phyloP scores from a whole-genome alignment of 768 basidiomycete genomes.

The Pisolithus albus region DNA sequence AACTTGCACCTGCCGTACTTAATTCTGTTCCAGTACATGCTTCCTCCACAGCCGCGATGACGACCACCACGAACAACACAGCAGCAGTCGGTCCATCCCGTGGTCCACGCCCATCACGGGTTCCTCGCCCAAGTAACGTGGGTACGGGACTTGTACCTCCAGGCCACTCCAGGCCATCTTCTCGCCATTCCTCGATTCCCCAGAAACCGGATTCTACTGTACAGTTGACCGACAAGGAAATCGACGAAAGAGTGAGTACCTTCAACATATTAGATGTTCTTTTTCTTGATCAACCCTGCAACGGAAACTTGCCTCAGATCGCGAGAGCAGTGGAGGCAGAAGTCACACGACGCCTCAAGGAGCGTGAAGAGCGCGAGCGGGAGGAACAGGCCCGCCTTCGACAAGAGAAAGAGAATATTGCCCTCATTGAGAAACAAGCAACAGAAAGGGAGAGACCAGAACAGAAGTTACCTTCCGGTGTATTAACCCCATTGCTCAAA shows the following conservation, averaged over 20 bases:
- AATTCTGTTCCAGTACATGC: conserved; percentile 33
- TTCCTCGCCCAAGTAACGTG: conserved; percentile 26
- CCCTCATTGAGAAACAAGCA: conserved; percentile 9
- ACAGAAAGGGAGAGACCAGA: conserved; percentile 8
- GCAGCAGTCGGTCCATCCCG: conserved; percentile 13
- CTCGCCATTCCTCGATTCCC: conserved; percentile 13
- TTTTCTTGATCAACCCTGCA: background rate
- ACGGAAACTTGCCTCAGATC: conserved; percentile 38
- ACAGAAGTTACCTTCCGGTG: conserved; percentile 25
- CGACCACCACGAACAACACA: background rate
- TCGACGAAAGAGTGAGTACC: conserved; percentile 60
- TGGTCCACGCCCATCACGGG: conserved; percentile 26
- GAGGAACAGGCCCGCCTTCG: conserved; percentile 25
- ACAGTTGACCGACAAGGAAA: conserved; percentile 57
- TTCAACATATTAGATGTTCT: background rate
- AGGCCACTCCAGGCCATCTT: conserved; percentile 10
- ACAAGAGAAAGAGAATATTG: conserved; percentile 24
- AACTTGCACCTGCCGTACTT: conserved; percentile 40
- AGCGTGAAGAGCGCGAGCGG: conserved; percentile 29
- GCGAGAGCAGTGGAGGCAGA: conserved; percentile 69
- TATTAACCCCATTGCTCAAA: conserved; percentile 56
- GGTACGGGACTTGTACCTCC: conserved; percentile 20
- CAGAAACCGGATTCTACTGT: conserved; percentile 14
- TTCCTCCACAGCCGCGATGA: background rate
- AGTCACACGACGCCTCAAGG: conserved; percentile 57